Conservation (phyloP, 768 basidiomycete species). For the Sporobolomyces pararoseus region DNA sequence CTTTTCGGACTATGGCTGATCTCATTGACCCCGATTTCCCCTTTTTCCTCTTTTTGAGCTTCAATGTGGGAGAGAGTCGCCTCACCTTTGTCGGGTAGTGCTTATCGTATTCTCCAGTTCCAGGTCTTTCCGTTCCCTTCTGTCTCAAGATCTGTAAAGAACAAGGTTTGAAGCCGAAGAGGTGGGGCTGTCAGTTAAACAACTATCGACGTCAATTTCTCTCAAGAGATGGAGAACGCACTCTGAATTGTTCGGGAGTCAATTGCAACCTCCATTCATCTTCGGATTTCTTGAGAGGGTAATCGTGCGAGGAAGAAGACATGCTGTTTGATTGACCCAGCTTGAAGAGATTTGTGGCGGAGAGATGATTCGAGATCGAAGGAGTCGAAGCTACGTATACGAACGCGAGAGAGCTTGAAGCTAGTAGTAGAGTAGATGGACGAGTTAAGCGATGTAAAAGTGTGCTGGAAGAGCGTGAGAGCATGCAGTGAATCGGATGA, state of each 20-base stretch:
- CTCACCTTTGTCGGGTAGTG: slow-evolving; percentile 40
- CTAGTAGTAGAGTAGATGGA: slow-evolving; percentile 10
- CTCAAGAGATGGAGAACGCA: background rate
- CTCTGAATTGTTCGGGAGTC: slow-evolving; percentile 41
- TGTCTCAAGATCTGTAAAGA: slow-evolving; percentile 38
- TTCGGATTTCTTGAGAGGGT: slow-evolving; percentile 21
- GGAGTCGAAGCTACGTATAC: background rate
- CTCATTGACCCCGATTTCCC: too few relatives aligned
- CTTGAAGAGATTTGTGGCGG: background rate
- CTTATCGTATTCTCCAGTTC: slow-evolving; percentile 43
- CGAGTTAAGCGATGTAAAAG: background rate
- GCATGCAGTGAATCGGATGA: background rate
- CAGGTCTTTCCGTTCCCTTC: slow-evolving; percentile 43
- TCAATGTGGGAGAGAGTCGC: background rate
- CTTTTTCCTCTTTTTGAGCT: too few relatives aligned
- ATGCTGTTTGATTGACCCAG: slow-evolving; percentile 7
- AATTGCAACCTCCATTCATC: slow-evolving; percentile 41
- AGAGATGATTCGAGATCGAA: background rate
- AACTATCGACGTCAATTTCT: background rate
- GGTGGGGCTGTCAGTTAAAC: slow-evolving; percentile 1
- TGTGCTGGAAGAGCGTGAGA: background rate
- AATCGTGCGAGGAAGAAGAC: slow-evolving; percentile 3
- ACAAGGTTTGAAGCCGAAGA: background rate
- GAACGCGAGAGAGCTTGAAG: slow-evolving; percentile 13
- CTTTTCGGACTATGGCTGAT: too few relatives aligned